These are phyloP conservation scores for Sarocladium brachiariae DNA, from an alignment of 2,329 filamentous ascomycete species.

Conservation along the genomic window DNA sequence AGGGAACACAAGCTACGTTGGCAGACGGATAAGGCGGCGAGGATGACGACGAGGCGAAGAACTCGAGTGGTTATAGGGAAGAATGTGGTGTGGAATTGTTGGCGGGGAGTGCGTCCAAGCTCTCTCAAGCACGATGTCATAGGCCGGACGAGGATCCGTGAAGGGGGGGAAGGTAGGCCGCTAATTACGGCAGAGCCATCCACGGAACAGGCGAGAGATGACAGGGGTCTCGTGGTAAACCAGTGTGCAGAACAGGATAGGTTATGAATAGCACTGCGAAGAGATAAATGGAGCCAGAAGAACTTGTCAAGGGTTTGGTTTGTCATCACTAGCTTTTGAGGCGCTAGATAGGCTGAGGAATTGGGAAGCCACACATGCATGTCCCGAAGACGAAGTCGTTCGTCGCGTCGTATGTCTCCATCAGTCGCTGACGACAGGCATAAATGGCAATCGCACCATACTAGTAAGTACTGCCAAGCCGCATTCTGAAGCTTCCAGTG, in stretches of 20 bases:
- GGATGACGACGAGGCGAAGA: neutral
- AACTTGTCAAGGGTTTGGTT: neutral
- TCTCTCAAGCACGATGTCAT: neutral
- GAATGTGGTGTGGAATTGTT: neutral
- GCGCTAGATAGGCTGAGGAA: neutral
- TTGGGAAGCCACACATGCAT: neutral
- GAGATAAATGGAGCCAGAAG: neutral
- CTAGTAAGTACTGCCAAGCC: slow-evolving; percentile 6
- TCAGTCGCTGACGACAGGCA: neutral
- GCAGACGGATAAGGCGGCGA: neutral
- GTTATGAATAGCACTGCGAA: neutral
- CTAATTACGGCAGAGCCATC: neutral
- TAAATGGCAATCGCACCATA: neutral
- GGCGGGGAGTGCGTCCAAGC: neutral
- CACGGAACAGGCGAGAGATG: neutral
- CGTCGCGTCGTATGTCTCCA: neutral
- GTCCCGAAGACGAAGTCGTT: neutral
- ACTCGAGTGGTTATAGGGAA: neutral
- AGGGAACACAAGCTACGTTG: neutral
- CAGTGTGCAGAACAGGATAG: neutral
- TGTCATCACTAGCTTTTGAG: neutral
- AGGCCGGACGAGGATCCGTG: neutral
- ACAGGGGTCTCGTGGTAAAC: neutral
- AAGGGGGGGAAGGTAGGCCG: neutral
- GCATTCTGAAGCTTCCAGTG: neutral